Evolutionary conservation across 805 yeast species (phyloP).

Genomic region (Kockiozyma suomiensis): DNA sequence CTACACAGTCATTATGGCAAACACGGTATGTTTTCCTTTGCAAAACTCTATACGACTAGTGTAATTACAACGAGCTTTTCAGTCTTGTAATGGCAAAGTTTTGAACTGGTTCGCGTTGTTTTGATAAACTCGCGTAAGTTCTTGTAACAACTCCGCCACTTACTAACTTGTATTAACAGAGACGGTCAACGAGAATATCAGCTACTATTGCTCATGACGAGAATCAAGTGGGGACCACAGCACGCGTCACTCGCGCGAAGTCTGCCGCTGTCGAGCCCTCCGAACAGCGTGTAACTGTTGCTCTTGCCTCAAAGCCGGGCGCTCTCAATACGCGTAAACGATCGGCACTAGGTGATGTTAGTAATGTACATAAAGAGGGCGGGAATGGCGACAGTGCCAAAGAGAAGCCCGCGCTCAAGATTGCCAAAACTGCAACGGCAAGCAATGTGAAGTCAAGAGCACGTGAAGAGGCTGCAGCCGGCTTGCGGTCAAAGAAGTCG

Average conservation of each 20-base stretch:
- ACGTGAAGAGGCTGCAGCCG: conserved; percentile 2
- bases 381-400: conserved; percentile 16
- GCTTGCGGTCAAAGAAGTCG: conserved; percentile 2
- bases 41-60: too few relatives aligned
- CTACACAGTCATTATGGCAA: conserved; percentile 11
- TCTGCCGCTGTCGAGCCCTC: conserved; percentile 20
- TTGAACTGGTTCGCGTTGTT: not conserved
- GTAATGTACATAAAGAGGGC: conserved; percentile 38
- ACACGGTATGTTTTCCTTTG: conserved; percentile 13
- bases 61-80: not conserved
- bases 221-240: conserved; percentile 20
- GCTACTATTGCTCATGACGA: conserved; percentile 32
- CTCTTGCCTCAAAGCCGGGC: conserved; percentile 18
- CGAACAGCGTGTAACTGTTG: not conserved
- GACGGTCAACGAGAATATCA: conserved; percentile 30
- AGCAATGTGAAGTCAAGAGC: conserved; percentile 24
- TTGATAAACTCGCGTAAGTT: not conserved
- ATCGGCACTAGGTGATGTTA: conserved; percentile 44
- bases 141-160: not conserved
- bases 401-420: conserved; percentile 18
- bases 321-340: conserved; percentile 37
- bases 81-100: not conserved
- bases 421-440: conserved; percentile 25
- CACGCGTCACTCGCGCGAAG: conserved; percentile 34
- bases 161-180: conserved; percentile 14